These are phyloP conservation scores for Ceratocystis smalleyi DNA, from an alignment of 2,329 filamentous ascomycete species.

Conservation along the genomic window DNA sequence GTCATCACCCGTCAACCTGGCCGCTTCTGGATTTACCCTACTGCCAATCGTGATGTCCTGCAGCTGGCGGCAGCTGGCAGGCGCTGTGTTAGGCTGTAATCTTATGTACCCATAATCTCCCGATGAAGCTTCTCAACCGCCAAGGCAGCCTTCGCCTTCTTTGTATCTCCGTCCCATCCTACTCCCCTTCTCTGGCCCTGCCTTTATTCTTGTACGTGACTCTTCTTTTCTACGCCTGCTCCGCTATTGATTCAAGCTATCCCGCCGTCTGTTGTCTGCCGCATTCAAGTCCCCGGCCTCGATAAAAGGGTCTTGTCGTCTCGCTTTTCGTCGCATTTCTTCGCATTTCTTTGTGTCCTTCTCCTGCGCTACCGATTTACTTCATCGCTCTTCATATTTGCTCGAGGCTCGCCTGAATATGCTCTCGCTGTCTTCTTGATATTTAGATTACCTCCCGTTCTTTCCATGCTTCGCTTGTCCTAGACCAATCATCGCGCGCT, in stretches of 20 bases:
- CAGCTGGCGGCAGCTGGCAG: neutral
- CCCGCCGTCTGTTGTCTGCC: neutral
- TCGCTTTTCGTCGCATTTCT: neutral
- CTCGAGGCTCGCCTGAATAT: neutral
- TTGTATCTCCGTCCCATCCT: neutral
- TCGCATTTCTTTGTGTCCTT: neutral
- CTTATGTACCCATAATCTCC: neutral
- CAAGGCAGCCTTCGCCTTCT: neutral
- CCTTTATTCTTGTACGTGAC: neutral
- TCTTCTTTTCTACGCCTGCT: neutral
- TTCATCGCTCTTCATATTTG: neutral
- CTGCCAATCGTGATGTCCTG: too few relatives aligned
- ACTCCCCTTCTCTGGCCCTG: neutral
- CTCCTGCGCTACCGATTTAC: neutral
- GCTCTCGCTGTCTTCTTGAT: neutral
- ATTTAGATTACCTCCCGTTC: neutral
- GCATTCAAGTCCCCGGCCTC: neutral
- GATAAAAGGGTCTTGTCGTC: neutral
- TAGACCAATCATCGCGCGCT: neutral
- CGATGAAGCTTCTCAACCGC: neutral
- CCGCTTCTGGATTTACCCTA: neutral
- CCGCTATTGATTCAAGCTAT: neutral
- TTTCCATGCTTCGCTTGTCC: neutral
- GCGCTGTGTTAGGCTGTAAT: neutral
- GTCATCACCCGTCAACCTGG: neutral